Base-by-base conservation (phyloP, 1,284 basidiomycete genomes). In the Gomphus sp. region DNA sequence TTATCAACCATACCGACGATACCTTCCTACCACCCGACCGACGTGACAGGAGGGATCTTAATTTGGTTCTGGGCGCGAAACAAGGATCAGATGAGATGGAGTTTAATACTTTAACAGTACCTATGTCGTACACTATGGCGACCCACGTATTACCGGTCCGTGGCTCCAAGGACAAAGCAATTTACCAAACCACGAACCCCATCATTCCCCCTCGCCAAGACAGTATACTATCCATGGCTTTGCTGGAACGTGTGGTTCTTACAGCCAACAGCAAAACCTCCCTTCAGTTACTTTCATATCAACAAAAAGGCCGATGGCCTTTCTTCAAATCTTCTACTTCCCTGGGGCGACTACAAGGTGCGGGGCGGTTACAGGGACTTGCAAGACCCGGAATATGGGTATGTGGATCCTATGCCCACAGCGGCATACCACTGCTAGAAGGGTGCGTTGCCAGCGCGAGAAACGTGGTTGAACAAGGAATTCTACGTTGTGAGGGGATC, bases 101-200 rank as follows among this genome's bases (percentile, higher is more conserved):
- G 44, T 55, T 64, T 68, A 22, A 41, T 16, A 16, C 37, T 0
- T 28, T 34, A 10, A 53, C 51, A 59, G 70, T 82, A 7, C 71
- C 76, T 4, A 66, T 73, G 7, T 68, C 75, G 0, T 84, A 80
- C 67, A 80, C 81, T 5, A 87, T 85, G 84, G 78, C 85, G 7
- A 90, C 87, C 66, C 79, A 81, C 68, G 65, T 79, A 67, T 64
- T 80, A 56, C 59, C 28, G 28, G 28, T 28, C 28, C 4, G 64
- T 62, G 69, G 66, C 60, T 71, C 72, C 60, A 64, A 71, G 16
- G 60, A 67, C 37, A 61, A 69, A 28, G 68, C 72, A 28, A 72
- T 89, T 12, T 82, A 80, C 60, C 88, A 90, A 70, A 89, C 85
- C 16, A 90, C 87, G 14, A 90, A 90, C 68, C 86, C 87, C 0